Percentiles rank a stretch among this genome's conserved stretches.
These are phyloP conservation scores for Botrytis galanthina DNA, from an alignment of 2,329 filamentous ascomycete genomes.

Conservation along the genomic window DNA sequence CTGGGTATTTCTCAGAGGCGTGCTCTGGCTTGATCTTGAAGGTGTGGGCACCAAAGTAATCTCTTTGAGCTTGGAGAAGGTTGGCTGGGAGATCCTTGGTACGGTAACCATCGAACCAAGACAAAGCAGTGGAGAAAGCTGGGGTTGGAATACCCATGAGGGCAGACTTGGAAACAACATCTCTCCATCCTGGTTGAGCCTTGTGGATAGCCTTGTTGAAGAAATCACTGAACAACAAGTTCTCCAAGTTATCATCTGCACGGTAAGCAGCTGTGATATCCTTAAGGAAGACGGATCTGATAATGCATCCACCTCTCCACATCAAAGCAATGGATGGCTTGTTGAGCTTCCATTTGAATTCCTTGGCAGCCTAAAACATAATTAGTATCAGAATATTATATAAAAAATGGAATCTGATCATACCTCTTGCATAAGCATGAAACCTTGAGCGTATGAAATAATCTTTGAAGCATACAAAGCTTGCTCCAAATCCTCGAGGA, in stretches of 20 bases:
- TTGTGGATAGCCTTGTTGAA: constrained; percentile 99
- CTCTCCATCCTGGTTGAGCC: constrained; percentile 89
- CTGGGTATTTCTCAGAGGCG: constrained; percentile 76
- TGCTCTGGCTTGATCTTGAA: constrained; percentile 83
- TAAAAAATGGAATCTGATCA: neutral
- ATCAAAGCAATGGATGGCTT: constrained; percentile 99
- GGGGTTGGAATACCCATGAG: constrained; percentile 94
- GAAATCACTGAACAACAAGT: constrained; percentile 98
- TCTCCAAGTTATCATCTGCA: constrained; percentile 90
- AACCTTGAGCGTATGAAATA: constrained; percentile 98
- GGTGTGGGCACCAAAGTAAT: constrained; percentile 97
- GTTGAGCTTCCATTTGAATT: constrained; percentile 98
- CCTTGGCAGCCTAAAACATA: constrained; percentile 72
- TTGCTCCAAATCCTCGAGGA: constrained; percentile 97
- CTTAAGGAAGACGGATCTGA: constrained; percentile 99
- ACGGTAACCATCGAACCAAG: constrained; percentile 98
- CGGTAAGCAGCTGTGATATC: constrained; percentile 98
- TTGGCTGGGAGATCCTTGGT: constrained; percentile 97
- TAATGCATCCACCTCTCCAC: constrained; percentile 99
- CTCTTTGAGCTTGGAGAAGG: constrained; percentile 96
- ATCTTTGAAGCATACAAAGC: constrained; percentile 99
- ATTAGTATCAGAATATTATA: constrained; percentile 31
- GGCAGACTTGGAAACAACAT: constrained; percentile 86
- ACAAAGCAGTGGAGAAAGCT: constrained; percentile 93
- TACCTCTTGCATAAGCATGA: constrained; percentile 99